Evolutionary conservation across 2,329 filamentous ascomycete species (phyloP), one percentile per base, ranked within the genome.

Genomic region (Calonectria ilicicola): DNA sequence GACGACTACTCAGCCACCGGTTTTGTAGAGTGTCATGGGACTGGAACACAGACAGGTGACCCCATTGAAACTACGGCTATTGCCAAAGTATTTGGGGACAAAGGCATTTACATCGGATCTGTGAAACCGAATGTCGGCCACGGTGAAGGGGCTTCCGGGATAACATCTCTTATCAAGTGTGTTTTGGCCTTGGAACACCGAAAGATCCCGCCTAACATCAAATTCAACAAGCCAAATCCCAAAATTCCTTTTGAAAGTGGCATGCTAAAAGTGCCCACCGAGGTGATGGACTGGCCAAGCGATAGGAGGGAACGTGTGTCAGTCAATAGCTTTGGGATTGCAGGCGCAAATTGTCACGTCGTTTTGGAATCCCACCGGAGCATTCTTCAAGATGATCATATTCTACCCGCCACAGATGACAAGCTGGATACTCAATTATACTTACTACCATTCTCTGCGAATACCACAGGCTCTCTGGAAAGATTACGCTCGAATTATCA

Each of bases 31-130:
- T 83, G 82, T 29, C 87, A 89, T 44, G 87, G 86, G 0, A 88
- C 87, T 0, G 86, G 86, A 0, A 89, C 87, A 0, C 67, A 76
- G 2, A 81, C 79, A 0, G 87, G 87, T 0, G 87, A 88, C 63
- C 84, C 84, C 0, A 77, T 84, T 8, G 87, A 88, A 65, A 80
- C 83, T 1, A 68, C 67, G 0, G 84, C 84, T 0, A 80, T 88
- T 5, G 77, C 75, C 0, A 70, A 69, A 0, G 76, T 82, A 0
- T 85, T 85, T 63, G 78, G 76, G 0, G 62, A 78, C 1, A 40
- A 74, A 0, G 78, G 79, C 2, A 72, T 82, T 8, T 80, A 76
- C 49, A 75, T 82, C 38, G 78, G 80, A 1, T 82, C 81, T 9
- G 79, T 85, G 12, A 86, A 86, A 64, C 80, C 84, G 1, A 86